phyloP scores from a whole-genome alignment of 495 filamentous ascomycete species.

The Penicillium robsamsonii region DNA sequence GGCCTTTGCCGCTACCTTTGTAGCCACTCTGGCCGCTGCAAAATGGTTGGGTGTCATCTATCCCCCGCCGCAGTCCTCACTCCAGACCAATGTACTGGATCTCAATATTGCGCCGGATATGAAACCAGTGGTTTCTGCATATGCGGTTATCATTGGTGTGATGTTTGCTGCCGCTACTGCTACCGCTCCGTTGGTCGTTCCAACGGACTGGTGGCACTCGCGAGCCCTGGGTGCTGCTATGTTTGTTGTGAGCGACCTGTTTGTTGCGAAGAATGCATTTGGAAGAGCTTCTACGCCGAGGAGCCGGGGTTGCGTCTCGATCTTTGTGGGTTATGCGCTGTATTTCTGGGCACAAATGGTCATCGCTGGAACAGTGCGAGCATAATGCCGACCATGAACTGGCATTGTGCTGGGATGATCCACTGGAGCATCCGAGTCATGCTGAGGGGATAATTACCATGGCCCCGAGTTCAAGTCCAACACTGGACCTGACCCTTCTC shows the following conservation, averaged over 20 bases:
- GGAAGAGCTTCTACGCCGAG: conserved; percentile 1
- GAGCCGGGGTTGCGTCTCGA: not conserved
- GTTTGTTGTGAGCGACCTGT: conserved; percentile 18
- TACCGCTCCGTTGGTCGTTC: conserved; percentile 4
- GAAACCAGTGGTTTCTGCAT: conserved; percentile 18
- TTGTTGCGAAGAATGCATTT: conserved; percentile 19
- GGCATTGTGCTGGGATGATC: not conserved
- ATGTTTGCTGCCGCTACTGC: conserved; percentile 23
- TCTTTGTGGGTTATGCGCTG: conserved; percentile 15
- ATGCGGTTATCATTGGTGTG: conserved; percentile 17
- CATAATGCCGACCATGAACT: not conserved
- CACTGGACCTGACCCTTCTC: not conserved
- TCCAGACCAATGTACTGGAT: conserved; percentile 12
- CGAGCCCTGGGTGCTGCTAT: conserved; percentile 16
- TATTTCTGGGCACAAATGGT: conserved; percentile 21
- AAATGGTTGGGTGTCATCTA: conserved; percentile 22
- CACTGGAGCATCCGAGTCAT: not conserved
- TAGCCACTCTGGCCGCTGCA: conserved; percentile 11
- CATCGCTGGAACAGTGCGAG: conserved; percentile 15
- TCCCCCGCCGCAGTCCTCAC: conserved; percentile 12
- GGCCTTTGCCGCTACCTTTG: conserved; percentile 12
- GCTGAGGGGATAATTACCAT: not conserved
- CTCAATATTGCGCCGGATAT: conserved; percentile 16
- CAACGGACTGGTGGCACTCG: conserved; percentile 6
- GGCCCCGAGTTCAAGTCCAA: not conserved